Evolutionary conservation across 805 yeast species (phyloP), one percentile per base, ranked within the genome.

Genomic region (Metschnikowia dekortorum): DNA sequence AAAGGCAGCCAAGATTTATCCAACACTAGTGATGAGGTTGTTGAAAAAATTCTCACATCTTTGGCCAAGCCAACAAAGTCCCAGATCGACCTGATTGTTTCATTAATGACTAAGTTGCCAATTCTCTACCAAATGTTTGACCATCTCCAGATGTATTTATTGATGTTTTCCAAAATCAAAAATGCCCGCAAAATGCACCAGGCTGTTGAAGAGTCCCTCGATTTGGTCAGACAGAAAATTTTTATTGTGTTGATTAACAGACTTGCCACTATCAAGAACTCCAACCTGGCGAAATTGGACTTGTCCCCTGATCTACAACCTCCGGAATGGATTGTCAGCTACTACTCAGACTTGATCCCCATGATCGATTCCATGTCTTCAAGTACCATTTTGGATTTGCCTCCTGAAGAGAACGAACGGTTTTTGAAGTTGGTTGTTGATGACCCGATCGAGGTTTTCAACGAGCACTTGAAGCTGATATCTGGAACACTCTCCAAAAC

Each of bases 291-390:
- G 2, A 68, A 69, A 47, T 55, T 72, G 18, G 76, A 71, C 37
- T 67, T 60, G 60, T 71, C 71, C 46, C 76, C 76, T 30, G 88
- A 88, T 53, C 69, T 87, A 22, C 80, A 84, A 53, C 83, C 96
- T 4, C 96, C 97, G 0, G 95, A 87, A 52, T 91, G 95, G 90
- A 68, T 87, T 22, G 71, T 79, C 44, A 84, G 81, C n/a, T 82
- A 84, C 56, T 75, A 85, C 44, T 70, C 80, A 0, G 85, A 81
- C 13, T 70, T 86, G 30, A 71, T 84, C 50, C 81, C 81, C 1
- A 65, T 88, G 1, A 75, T 86, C 53, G 82, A 81, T 53, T 53
- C 55, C 50, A 59, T 51, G 38, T 57, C 60, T 30, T 58, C 71
- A 8, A 63, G 63, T 6, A 69, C 76, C 2, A 61, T 83, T 8